Evolutionary conservation across 352 stramenopile species (phyloP), one percentile per base, ranked within the genome.

Genomic region (Phytophthora hibernalis): DNA sequence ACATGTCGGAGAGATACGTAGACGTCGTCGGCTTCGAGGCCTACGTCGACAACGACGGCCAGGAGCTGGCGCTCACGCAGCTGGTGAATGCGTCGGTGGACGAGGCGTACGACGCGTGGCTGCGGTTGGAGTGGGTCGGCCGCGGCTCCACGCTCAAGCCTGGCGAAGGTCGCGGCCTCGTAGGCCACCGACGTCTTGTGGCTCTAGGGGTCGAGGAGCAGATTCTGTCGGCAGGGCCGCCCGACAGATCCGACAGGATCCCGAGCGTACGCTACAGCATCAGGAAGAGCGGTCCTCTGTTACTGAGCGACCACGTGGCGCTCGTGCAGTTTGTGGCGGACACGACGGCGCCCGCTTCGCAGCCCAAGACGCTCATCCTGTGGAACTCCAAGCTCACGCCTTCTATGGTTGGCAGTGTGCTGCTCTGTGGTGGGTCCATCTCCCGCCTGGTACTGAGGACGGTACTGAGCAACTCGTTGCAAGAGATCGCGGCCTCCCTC

Each of bases 321-420:
- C 70, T 81, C n/a, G 81, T 91, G 56, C 72, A 77, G 51, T 91
- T 87, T 49, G 72, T 88, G 40, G 68, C 70, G 3, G 80, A 88
- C 61, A 61, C 33, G 26, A 63, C 70, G 22, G 55, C 61, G 15
- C 44, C 61, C 9, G 16, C 43, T 6, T 66, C 53, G 35, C 51
- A 71, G 37, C 68, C 76, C 3, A 70, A 77, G 72, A 91, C 80
- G 60, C 78, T 91, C 24, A 78, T 87, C 31, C 43, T 84, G 44
- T 91, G 83, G 83, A 80, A 65, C 38, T 74, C 77, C 55, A 92
- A 92, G 77, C 76, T 80, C 31, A 82, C 70, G 16, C 81, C 83
- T 13, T 77, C 80, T 5, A 62, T 61, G n/a, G 33, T 70, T 10
- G 81, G 81, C 31, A 85, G 79, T 47, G 74, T 90, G 22, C 43